Base-by-base conservation (phyloP, 805 yeast species). In the Metschnikowia shivogae region DNA sequence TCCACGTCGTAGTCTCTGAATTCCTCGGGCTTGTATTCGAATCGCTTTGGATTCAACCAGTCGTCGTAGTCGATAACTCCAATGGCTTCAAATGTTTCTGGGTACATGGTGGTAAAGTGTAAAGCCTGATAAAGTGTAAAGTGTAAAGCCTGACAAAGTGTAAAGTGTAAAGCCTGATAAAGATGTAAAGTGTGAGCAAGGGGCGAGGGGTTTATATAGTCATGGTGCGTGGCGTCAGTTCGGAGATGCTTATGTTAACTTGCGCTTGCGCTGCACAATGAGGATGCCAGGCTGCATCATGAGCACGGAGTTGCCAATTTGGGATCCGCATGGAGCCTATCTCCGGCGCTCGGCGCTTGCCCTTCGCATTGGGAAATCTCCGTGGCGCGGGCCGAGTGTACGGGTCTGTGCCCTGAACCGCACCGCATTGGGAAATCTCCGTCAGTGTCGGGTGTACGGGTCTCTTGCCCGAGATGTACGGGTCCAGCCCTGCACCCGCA, bases 1-100 rank as follows among this genome's bases (percentile, higher is more conserved):
- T 53, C 56, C 13, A 53, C 45, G 26, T 53, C 56, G 38, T 53
- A 47, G 39, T 53, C 56, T 43, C 56, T 49, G 42, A 53, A 53
- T 3, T 46, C 45, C 28, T 53, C 55, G 5, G 56, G 56, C 31
- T 37, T 46, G 43, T 41, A 53, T 30, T 53, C 56, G 36, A 53
- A 53, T n/a, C 30, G 36, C 42, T 53, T 43, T 30, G 56, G 53
- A 42, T 53, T 42, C 39, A 48, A 50, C 56, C 56, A 53, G 43
- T 53, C 51, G 43, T 53, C 53, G 43, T 40, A 53, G 52, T 53
- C 56, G 32, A 28, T 24, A n/a, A 49, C 53, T 14, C 56, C 56
- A 22, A 53, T 43, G 19, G 55, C 56, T 43, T 48, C 47, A 35
- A 53, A 33, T 13, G 56, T 44, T 34, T 53, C 55, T 17, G 56